Evolutionary conservation across 225 moss, liverwort and hornwort species (phyloP), one percentile per base, ranked within the genome.

Genomic region (Bryoerythrophyllum caledonicum): DNA sequence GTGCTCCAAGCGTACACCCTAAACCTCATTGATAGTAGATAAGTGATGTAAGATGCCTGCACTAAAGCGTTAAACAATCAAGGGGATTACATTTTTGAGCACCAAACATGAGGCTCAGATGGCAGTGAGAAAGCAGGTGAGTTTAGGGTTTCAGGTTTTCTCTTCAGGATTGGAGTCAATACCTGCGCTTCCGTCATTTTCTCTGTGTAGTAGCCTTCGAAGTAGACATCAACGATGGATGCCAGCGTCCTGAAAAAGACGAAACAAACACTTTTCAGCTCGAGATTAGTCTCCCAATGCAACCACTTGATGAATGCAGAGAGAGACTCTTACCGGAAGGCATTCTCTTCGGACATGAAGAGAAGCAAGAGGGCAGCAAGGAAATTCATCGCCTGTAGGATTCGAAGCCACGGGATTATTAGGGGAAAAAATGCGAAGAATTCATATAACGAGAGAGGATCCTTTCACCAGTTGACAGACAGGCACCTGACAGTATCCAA

Each of bases 401-500:
- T 26, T 23, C 2, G 24, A 72, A 59, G 35, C 63, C 28, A 13
- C n/a, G n/a, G n/a, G 17, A 49, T n/a, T 54, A 49, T n/a, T n/a
- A n/a, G n/a, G 56, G 54, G 12, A 44, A 49, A 49, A 17, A 17
- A 49, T 49, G 17, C 1, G 4, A 7, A 19, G 6, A 17, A 49
- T 6, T 6, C 48, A 49, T 49, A 4, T 49, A 49, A 17, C 6
- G 48, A 17, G 48, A 49, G 46, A 32, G 32, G 5, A 32, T 32
- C n/a, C n/a, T 44, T 44, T 13, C 14, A 44, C 14, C 13, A 19
- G 71, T 24, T 30, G 46, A 63, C 43, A 55, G 66, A 70, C 63
- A 79, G 37, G 64, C 76, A 95, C 95, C 93, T 95, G 95, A 79
- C 95, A 95, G 73, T 95, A 95, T 73, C 95, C 95, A 66, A 95